phyloP scores from a whole-genome alignment of 805 yeast species.

The Kluyveromyces lactis region DNA sequence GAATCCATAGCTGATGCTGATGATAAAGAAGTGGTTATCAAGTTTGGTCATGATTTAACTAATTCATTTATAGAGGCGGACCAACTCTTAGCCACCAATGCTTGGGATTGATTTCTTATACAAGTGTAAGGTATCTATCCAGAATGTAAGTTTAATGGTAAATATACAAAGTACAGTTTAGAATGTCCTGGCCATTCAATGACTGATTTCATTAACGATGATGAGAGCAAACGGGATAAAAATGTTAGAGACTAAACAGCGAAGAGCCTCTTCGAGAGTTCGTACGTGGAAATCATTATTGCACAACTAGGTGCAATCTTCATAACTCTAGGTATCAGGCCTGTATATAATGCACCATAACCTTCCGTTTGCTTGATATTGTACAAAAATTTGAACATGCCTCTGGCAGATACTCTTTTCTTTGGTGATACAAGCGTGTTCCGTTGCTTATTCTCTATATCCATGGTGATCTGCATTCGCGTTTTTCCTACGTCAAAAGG shows the following conservation, averaged over 20 bases:
- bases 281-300: constrained; percentile 94
- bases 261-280: constrained; percentile 65
- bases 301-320: constrained; percentile 98
- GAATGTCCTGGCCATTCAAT: too few relatives aligned
- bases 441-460: constrained; percentile 3
- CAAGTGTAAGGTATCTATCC: not conserved
- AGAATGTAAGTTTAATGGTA: too few relatives aligned
- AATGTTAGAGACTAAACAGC: too few relatives aligned
- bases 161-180: too few relatives aligned
- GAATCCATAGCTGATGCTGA: not conserved
- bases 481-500: constrained; percentile 98
- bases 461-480: constrained; percentile 53
- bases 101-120: constrained; percentile 2
- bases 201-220: too few relatives aligned
- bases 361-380: constrained; percentile 71
- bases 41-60: constrained; percentile 3
- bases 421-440: constrained; percentile 2
- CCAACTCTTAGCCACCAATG: constrained; percentile 3
- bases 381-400: constrained; percentile 58
- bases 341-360: constrained; percentile 73
- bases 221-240: too few relatives aligned
- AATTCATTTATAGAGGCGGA: constrained; percentile 4
- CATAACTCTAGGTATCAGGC: constrained; percentile 74
- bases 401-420: constrained; percentile 20
- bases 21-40: not conserved